phyloP scores from a whole-genome alignment of 2,329 filamentous ascomycete species.

The Exophiala sideris region DNA sequence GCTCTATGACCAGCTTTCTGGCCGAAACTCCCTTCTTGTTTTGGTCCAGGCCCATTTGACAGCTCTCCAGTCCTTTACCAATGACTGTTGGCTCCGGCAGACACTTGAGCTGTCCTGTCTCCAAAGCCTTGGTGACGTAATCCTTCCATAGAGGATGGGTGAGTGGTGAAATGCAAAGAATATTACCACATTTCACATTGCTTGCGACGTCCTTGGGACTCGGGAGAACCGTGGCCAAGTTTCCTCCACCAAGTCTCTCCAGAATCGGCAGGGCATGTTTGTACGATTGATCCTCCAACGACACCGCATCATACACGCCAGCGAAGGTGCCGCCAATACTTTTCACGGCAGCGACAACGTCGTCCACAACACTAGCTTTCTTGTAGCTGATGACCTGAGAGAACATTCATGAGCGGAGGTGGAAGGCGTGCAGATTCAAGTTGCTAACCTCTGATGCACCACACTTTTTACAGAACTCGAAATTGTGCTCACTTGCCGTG shows the following conservation, averaged over 20 bases:
- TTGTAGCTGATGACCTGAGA: neutral
- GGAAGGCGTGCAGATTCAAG: conserved; percentile 23
- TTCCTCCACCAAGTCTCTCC: no score
- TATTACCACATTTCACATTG: neutral
- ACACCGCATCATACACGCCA: no score
- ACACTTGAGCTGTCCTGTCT: conserved; percentile 29
- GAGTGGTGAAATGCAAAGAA: conserved; percentile 1
- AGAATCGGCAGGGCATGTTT: no score
- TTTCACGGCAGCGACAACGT: no score
- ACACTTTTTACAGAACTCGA: conserved; percentile 29
- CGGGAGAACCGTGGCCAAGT: no score
- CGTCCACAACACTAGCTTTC: no score
- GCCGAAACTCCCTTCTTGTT: conserved; percentile 39
- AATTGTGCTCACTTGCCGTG: conserved; percentile 32
- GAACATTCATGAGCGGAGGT: conserved; percentile 9
- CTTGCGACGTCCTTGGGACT: no score
- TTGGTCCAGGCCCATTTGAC: conserved; percentile 37
- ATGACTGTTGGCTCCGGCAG: conserved; percentile 37
- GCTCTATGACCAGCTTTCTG: conserved; percentile 37
- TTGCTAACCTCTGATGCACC: conserved; percentile 40
- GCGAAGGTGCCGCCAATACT: no score
- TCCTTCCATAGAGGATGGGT: conserved; percentile 29
- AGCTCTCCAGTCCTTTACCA: conserved; percentile 36
- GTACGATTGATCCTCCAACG: no score
- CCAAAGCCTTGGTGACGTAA: conserved; percentile 32